Percentiles rank a stretch among this genome's conserved stretches.
Evolutionary conservation across 176 grass and related monocot genomes (phyloP).

Genomic region (Avena insularis): DNA sequence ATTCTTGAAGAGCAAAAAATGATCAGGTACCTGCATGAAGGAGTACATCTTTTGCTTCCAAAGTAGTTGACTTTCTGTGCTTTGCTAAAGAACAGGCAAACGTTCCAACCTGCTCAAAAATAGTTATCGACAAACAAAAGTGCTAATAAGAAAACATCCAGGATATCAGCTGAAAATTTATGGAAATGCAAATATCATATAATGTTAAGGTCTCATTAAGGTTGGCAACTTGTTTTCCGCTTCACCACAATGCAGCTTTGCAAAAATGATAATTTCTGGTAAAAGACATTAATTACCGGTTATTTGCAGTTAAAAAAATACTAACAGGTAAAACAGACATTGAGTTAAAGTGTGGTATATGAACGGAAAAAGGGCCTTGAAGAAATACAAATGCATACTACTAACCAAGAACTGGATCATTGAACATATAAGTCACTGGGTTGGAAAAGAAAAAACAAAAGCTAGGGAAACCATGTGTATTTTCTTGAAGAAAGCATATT

Average conservation of each 20-base stretch:
- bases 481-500: conserved; percentile 15
- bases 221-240: not conserved
- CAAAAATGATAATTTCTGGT: not conserved
- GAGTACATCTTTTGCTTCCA: conserved; percentile 96
- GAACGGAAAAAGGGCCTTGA: not conserved
- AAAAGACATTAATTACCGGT: not conserved
- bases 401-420: not conserved
- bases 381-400: not conserved
- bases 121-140: conserved; percentile 29
- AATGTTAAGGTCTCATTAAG: not conserved
- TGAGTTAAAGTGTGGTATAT: not conserved
- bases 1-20: conserved; percentile 37
- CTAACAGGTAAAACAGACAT: not conserved
- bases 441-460: conserved; percentile 7
- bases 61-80: conserved; percentile 84
- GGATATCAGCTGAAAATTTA: not conserved
- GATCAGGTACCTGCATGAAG: conserved; percentile 82
- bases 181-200: not conserved
- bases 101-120: conserved; percentile 72
- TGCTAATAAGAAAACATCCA: not conserved
- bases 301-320: not conserved
- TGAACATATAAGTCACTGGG: not conserved
- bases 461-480: not conserved
- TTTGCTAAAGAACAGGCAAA: conserved; percentile 98
- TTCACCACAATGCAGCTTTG: not conserved